A percentile compares a stretch with the other conserved stretches of the same genome.
Evolutionary conservation across 2,329 filamentous ascomycete species (phyloP).

Genomic region (Fusarium papillatum): DNA sequence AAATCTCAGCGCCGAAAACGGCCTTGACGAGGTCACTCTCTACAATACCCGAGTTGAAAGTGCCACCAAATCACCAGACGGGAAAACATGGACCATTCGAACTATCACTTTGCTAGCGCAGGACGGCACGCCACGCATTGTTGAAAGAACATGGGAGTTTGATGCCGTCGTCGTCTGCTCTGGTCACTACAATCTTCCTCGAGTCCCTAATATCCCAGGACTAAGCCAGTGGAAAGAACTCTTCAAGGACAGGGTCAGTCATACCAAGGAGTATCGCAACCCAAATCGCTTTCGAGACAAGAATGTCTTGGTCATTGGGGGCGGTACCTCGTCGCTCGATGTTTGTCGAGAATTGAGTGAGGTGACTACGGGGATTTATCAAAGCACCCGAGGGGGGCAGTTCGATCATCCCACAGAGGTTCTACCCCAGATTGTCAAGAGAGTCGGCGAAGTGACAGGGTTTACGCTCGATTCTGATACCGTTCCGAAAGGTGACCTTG

Average conservation of each 20-base stretch:
- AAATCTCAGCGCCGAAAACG: slow-evolving; percentile 62
- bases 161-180: slow-evolving; percentile 76
- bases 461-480: slow-evolving; percentile 52
- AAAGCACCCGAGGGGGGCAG: slow-evolving; percentile 67
- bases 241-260: slow-evolving; percentile 67
- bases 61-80: slow-evolving; percentile 57
- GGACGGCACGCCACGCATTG: slow-evolving; percentile 39
- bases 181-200: slow-evolving; percentile 76
- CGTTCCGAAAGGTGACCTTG: slow-evolving; percentile 59
- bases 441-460: slow-evolving; percentile 63
- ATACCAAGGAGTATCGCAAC: slow-evolving; percentile 80
- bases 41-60: slow-evolving; percentile 71
- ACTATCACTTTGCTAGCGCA: slow-evolving; percentile 57
- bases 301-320: slow-evolving; percentile 65
- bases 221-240: slow-evolving; percentile 68
- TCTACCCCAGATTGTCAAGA: slow-evolving; percentile 64
- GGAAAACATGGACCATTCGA: slow-evolving; percentile 62
- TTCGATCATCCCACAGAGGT: slow-evolving; percentile 69
- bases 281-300: slow-evolving; percentile 70
- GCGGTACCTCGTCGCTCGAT: slow-evolving; percentile 57
- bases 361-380: slow-evolving; percentile 54
- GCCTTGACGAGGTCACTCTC: slow-evolving; percentile 61
- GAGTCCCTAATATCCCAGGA: slow-evolving; percentile 71
- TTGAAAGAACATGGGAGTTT: slow-evolving; percentile 57
- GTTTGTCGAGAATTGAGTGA: slow-evolving; percentile 56